Evolutionary conservation across 2,329 filamentous ascomycete genomes (phyloP), one percentile per base, ranked within the genome.

Genomic region (Herpotrichia juniperi): DNA sequence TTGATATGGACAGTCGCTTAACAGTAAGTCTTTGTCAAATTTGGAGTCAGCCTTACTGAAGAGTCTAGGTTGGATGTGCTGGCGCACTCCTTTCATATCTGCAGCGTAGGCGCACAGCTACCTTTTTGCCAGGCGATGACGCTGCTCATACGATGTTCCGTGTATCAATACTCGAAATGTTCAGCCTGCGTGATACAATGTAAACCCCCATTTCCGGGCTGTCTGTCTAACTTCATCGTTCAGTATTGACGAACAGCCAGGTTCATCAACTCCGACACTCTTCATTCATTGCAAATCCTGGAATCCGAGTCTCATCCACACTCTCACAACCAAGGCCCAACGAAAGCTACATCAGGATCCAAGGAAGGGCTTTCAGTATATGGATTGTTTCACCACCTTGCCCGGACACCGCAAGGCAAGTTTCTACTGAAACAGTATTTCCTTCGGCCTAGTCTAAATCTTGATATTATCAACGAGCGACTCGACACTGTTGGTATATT

Each of bases 291-390:
- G 8, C 93, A 97, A 63, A 90, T 99, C 24, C 80, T 96, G 22
- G 87, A 89, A 49, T 86, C 88, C 1, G 93, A 97, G 69, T 84
- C 84, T 10, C 91, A 96, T 70, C 93, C 91, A 4, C 92, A 91
- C 65, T 87, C 84, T 42, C 89, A 93, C 56, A 89, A 87, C 61
- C 87, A 89, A 74, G 89, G 89, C 0, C 84, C 86, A 2, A 83
- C 81, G 6, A 83, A 79, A 57, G 79, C 80, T 25, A 81, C 78
- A 22, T 85, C 82, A 1, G 87, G 83, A 17, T 82, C 83, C 1
- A 96, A 93, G 70, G 92, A 96, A 74, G 89, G 86, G 14, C 79
- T 94, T 1, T 97, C 91, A 0, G 76, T 96, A 0, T 96, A 89
- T 69, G 93, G 90, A 0, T 77, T 97, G 0, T 96, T 97, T 55